These are phyloP conservation scores for Trichoderma hamatum DNA, from an alignment of 2,329 filamentous ascomycete genomes.

Conservation along the genomic window DNA sequence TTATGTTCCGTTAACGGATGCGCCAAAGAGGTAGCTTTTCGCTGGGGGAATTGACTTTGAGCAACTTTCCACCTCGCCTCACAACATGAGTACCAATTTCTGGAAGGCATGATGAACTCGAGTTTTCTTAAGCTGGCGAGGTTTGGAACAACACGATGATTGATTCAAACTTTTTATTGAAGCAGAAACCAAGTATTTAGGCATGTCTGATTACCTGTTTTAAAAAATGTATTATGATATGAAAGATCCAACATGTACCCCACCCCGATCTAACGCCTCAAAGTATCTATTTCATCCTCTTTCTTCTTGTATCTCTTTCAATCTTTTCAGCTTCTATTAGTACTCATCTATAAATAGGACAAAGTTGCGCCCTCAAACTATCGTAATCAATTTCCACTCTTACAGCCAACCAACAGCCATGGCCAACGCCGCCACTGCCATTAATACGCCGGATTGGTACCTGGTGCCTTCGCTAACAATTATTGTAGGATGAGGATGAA, in stretches of 20 bases:
- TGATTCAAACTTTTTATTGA: not conserved
- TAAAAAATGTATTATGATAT: not conserved
- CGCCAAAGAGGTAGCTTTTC: conserved; percentile 48
- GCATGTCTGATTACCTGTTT: not conserved
- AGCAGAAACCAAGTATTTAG: not conserved
- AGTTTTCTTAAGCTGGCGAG: not conserved
- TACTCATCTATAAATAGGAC: not conserved
- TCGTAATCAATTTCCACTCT: not conserved
- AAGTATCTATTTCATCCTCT: not conserved
- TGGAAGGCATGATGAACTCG: not conserved
- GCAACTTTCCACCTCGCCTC: not conserved
- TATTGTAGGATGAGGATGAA: not conserved
- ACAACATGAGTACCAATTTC: not conserved
- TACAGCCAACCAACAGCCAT: conserved; percentile 2
- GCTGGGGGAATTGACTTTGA: not conserved
- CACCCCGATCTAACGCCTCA: not conserved
- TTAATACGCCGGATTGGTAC: conserved; percentile 1
- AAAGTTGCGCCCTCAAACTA: not conserved
- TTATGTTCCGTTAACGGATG: conserved; percentile 78
- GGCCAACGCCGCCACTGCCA: not conserved
- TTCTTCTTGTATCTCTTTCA: not conserved
- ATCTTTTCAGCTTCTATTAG: not conserved
- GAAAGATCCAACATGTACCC: not conserved
- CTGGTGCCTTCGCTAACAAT: conserved; percentile 26
- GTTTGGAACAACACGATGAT: not conserved